These are phyloP conservation scores for Solanum pimpinellifolium DNA, from an alignment of 257 asterid species.

Conservation along the genomic window DNA sequence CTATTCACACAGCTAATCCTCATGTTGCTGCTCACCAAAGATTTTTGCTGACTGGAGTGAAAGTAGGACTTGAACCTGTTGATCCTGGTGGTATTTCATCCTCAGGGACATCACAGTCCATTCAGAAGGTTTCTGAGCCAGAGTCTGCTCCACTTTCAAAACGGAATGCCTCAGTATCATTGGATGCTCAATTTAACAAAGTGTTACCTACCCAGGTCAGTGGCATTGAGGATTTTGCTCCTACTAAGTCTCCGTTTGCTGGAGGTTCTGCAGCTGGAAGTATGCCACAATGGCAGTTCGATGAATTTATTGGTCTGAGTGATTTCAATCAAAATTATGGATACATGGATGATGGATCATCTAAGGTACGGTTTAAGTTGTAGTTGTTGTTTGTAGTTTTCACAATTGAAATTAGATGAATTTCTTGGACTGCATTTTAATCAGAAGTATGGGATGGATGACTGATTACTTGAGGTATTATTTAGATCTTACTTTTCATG, in stretches of 20 bases:
- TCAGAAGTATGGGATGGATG: background rate
- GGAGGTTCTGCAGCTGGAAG: slow-evolving; percentile 63
- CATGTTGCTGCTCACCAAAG: slow-evolving; percentile 74
- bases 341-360: slow-evolving; percentile 44
- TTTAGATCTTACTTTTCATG: background rate
- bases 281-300: slow-evolving; percentile 64
- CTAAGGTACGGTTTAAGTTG: slow-evolving; percentile 49
- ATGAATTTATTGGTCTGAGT: slow-evolving; percentile 55
- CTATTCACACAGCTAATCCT: slow-evolving; percentile 54
- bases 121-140: slow-evolving; percentile 23
- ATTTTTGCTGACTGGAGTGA: slow-evolving; percentile 83
- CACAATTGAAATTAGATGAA: background rate
- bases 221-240: slow-evolving; percentile 15
- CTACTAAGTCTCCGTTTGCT: slow-evolving; percentile 20
- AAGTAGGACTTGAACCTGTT: slow-evolving; percentile 60
- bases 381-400: background rate
- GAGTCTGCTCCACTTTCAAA: slow-evolving; percentile 18
- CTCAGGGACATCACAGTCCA: slow-evolving; percentile 22
- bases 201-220: slow-evolving; percentile 21
- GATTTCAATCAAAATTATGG: slow-evolving; percentile 38
- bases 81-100: slow-evolving; percentile 39
- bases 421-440: background rate
- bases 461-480: background rate
- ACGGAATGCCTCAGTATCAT: slow-evolving; percentile 10
- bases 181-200: slow-evolving; percentile 24